Base-by-base conservation (phyloP, 129 eudicot genomes). In the Tagetes patula region DNA sequence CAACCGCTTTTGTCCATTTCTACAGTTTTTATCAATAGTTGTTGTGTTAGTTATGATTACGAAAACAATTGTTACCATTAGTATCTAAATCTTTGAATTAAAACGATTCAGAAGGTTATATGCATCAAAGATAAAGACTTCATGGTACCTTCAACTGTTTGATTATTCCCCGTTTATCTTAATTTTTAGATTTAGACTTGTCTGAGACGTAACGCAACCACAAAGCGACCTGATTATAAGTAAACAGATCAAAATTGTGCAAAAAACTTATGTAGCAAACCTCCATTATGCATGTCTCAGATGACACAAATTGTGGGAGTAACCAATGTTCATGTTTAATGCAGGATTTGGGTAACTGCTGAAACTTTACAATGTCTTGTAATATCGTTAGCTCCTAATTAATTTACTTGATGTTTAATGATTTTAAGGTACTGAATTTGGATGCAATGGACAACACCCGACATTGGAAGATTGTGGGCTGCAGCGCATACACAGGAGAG, bases 401-500 rank as follows among this genome's bases (percentile, higher is more conserved):
- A 6, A 76, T 46, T 45, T 69, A 39, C 43, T 36, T 69, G 43
- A 11, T 59, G 36, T 27, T 43, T 10, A 42, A 67, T 61, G n/a
- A 59, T 77, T 38, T 47, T 40, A 34, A 90, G 99, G 97, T 90
- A 64, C 87, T 94, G 39, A 90, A 90, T 70, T 77, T 94, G 83
- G 89, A 90, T 11, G 86, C 85, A 61, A 81, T 90, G 99, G 99
- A 94, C 70, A 94, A 90, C 58, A 94, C 83, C 50, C 84, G 97
- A 1, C 99, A 94, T 68, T 90, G 99, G 96, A 83, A 79, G 79
- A 88, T 90, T 8, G 88, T 87, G 74, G 99, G 99, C 49, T 94
- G 99, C 62, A 90, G 97, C 65, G 99, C 97, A 3, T 94, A 81
- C 88, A 90, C 97, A 0, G 99, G 97, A n/a, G 96, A 88, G 56